Percentiles rank a stretch among this genome's conserved stretches.
These are phyloP conservation scores for Clarireedia paspali DNA, from an alignment of 2,329 filamentous ascomycete species.

Conservation along the genomic window DNA sequence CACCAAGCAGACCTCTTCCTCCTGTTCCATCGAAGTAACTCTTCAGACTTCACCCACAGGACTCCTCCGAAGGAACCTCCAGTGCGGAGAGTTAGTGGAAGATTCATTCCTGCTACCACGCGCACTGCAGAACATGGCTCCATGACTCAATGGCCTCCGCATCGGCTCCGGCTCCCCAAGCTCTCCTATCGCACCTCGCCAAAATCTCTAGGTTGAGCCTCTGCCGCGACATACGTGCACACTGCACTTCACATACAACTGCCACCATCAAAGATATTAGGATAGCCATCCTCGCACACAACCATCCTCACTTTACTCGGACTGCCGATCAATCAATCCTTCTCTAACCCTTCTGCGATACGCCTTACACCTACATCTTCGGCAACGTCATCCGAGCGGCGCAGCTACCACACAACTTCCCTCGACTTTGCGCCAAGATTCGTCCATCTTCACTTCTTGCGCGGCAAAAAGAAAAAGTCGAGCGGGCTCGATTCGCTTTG, in stretches of 20 bases:
- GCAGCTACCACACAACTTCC: background rate
- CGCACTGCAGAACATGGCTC: background rate
- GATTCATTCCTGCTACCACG: background rate
- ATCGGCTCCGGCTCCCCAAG: background rate
- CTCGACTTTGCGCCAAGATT: background rate
- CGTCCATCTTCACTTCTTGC: background rate
- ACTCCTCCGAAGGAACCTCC: background rate
- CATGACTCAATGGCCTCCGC: background rate
- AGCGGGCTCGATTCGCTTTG: background rate
- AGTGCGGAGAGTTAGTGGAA: background rate
- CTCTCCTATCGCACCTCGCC: background rate
- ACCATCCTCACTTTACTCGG: too few relatives aligned
- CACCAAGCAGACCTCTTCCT: constrained; percentile 54
- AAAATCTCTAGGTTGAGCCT: background rate
- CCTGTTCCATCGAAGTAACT: constrained; percentile 47
- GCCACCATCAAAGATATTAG: background rate
- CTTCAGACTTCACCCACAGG: background rate
- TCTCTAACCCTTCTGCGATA: too few relatives aligned
- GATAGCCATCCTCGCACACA: too few relatives aligned
- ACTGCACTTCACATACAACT: too few relatives aligned
- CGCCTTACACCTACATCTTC: too few relatives aligned
- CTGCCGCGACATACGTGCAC: background rate
- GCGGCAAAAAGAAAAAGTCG: background rate
- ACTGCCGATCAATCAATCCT: too few relatives aligned
- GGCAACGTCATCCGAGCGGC: background rate